Percentiles rank a stretch among this genome's conserved stretches.
These are phyloP conservation scores for Globisporangium abappressorium DNA, from an alignment of 352 stramenopile genomes.

Conservation along the genomic window DNA sequence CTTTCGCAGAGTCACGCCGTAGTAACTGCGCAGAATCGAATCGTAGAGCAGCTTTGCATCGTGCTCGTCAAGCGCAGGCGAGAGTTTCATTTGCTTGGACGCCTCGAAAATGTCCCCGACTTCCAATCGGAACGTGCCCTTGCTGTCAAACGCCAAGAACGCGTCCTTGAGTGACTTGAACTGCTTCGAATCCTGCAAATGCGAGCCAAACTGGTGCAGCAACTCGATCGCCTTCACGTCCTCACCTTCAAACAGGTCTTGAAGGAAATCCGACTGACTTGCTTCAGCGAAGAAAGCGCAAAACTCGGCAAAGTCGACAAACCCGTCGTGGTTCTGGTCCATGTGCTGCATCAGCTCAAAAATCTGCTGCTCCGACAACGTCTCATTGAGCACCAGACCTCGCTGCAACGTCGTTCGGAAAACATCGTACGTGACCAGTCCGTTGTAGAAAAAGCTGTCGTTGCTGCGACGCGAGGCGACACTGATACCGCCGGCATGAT, in stretches of 20 bases:
- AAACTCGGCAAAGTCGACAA: conserved; percentile 91
- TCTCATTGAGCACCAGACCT: conserved; percentile 48
- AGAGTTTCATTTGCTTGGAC: conserved; percentile 43
- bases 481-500: conserved; percentile 21
- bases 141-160: conserved; percentile 54
- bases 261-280: conserved; percentile 63
- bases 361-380: conserved; percentile 87
- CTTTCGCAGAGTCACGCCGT: conserved; percentile 44
- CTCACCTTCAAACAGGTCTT: conserved; percentile 75
- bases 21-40: conserved; percentile 66
- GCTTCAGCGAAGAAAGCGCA: conserved; percentile 83
- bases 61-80: conserved; percentile 42
- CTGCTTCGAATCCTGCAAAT: conserved; percentile 36
- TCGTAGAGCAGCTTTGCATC: conserved; percentile 55
- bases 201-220: conserved; percentile 59
- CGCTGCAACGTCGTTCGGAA: conserved; percentile 72
- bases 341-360: conserved; percentile 93
- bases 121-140: conserved; percentile 33
- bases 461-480: conserved; percentile 36
- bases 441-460: conserved; percentile 48
- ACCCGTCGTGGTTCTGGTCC: conserved; percentile 87
- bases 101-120: conserved; percentile 52
- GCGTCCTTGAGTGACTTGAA: conserved; percentile 53
- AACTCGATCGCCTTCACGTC: conserved; percentile 71
- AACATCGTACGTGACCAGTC: conserved; percentile 71